Base-by-base conservation (phyloP, 768 basidiomycete genomes). In the Lactarius hengduanensis region DNA sequence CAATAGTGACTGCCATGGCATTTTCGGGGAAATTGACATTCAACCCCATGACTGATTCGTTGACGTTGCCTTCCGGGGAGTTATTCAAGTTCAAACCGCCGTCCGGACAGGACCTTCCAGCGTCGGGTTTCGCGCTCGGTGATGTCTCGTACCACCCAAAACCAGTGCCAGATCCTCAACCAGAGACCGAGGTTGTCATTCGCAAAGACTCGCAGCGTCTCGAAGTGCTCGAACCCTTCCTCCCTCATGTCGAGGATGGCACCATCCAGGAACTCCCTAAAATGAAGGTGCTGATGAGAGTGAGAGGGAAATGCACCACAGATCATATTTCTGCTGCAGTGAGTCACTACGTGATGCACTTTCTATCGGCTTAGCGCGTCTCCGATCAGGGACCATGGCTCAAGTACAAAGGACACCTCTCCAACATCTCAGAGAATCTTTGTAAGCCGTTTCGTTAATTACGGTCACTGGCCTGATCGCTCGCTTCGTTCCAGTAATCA, bases 281-380 rank as follows among this genome's bases (percentile, higher is more conserved):
- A 28, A 78, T 98, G 75, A 92, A 86, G 72, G 92, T 96, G 60
- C 76, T 99, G 59, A 86, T 98, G 84, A 81, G 94, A 36, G 93
- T 98, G 8, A 81, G 92, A 70, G 97, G 97, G n/a, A 98, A 99
- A 78, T 99, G 97, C 76, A 99, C 97, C 15, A 99, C 97, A 20
- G 97, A 99, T 73, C 97, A 98, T 74, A 99, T 98, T 64, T 95
- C 92, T 40, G 97, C 97, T 45, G 97, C 97, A 38, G 91, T 92
- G 71, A 59, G 87, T 20, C 15, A 16, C 10, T 16, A 16, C 28
- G 15, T 43, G 13, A 11, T 53, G 61, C 30, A 63, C 22, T 26
- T 18, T 20, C 60, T 18, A 15, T 18, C 13, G 16, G 40, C 43
- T 66, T n/a, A 50, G 32, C 18, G 22, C 36, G 58, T 4, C 58